Evolutionary conservation across 306 rosid species (phyloP).

Genomic region (Trichosanthes cucumerina): DNA sequence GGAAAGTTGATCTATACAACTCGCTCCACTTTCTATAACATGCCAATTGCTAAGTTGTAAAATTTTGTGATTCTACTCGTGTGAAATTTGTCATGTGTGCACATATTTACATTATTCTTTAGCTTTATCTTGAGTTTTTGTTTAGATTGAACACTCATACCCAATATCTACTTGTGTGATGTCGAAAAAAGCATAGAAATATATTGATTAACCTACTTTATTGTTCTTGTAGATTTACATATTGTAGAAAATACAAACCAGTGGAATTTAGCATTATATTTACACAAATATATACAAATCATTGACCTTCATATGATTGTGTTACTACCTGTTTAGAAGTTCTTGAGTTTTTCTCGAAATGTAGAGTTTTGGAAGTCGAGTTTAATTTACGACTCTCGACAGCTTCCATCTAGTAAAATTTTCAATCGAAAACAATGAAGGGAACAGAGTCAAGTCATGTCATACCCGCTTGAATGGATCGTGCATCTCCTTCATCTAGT

Average conservation of each 20-base stretch:
- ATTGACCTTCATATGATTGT: background rate
- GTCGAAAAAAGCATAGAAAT: background rate
- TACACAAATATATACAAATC: no score
- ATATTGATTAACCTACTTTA: no score
- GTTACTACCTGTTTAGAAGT: background rate
- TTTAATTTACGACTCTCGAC: background rate
- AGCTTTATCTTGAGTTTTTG: background rate
- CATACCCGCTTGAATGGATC: background rate
- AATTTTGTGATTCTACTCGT: no score
- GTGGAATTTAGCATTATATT: no score
- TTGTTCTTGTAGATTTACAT: no score
- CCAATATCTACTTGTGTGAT: background rate
- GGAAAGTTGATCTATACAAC: slow-evolving; percentile 40
- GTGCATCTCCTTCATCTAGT: background rate
- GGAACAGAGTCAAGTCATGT: background rate
- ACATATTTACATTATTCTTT: background rate
- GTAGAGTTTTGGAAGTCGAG: background rate
- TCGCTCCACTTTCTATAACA: slow-evolving; percentile 50
- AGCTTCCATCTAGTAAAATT: background rate
- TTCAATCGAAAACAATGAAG: background rate
- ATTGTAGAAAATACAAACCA: no score
- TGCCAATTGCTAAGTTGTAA: slow-evolving; percentile 43
- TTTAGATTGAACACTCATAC: background rate
- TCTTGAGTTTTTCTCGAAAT: background rate
- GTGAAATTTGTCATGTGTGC: no score